A percentile compares a stretch with the other conserved stretches of the same genome.
phyloP scores from a whole-genome alignment of 1,284 basidiomycete genomes.

The Sparassis latifolia region DNA sequence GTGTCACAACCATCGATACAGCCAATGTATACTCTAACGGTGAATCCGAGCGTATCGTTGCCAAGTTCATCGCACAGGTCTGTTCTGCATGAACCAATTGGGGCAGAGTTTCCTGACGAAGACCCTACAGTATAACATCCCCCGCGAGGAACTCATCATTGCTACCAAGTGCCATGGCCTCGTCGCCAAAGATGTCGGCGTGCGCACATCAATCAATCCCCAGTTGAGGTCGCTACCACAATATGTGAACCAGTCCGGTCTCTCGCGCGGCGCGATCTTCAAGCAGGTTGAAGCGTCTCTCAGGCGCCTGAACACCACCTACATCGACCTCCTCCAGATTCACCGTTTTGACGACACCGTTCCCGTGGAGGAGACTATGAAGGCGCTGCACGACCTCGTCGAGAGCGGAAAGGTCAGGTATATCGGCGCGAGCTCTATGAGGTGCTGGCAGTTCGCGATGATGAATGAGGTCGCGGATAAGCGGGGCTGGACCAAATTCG shows the following conservation, averaged over 20 bases:
- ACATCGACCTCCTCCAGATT: conserved; percentile 48
- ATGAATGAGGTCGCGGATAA: conserved; percentile 32
- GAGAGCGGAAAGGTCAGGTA: conserved; percentile 26
- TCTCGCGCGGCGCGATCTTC: conserved; percentile 39
- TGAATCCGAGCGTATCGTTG: conserved; percentile 38
- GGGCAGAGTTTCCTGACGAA: too few species aligned
- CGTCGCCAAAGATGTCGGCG: conserved; percentile 14
- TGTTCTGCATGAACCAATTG: not conserved
- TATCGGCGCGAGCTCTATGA: conserved; percentile 28
- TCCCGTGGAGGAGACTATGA: conserved; percentile 36
- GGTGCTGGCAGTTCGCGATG: conserved; percentile 29
- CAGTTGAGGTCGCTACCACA: conserved; percentile 20
- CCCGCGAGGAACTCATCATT: conserved; percentile 46
- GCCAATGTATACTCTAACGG: conserved; percentile 54
- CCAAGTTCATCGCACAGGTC: conserved; percentile 46
- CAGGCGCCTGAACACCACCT: conserved; percentile 33
- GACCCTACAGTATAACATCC: conserved; percentile 39
- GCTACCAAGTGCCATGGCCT: conserved; percentile 32
- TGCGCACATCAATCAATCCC: conserved; percentile 9
- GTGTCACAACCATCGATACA: conserved; percentile 50
- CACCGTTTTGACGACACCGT: conserved; percentile 44
- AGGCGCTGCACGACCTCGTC: conserved; percentile 29
- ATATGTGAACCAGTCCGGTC: conserved; percentile 26
- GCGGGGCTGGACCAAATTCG: conserved; percentile 32
- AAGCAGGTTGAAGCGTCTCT: conserved; percentile 49